Evolutionary conservation across 2,329 filamentous ascomycete species (phyloP), one percentile per base, ranked within the genome.

Genomic region (Fusarium proliferatum): DNA sequence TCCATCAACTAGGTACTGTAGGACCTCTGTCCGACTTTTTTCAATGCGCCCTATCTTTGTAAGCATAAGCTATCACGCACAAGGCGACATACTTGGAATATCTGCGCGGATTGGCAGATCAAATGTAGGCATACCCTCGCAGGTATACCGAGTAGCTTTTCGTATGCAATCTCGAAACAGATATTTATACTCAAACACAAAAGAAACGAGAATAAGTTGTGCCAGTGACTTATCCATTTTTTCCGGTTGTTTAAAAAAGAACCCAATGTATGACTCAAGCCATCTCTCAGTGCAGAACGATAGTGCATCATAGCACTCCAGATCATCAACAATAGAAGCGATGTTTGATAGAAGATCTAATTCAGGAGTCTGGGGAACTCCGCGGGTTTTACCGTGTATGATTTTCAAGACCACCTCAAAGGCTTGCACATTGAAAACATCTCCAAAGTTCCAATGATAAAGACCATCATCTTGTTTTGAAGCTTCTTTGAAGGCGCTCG

Each of bases 281-380:
- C 23, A 23, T 23, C 23, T 23, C 23, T 23, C 10, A 5, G 26
- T 4, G 0, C 26, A 59, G 11, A 63, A 60, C 1, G 39, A n/a
- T 16, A 65, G 10, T 0, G 63, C 59, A 16, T 65, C 48, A 11
- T 53, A 19, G 8, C 63, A 65, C 12, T 64, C 19, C 0, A 65
- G 28, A 9, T 64, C 48, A 19, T 64, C 36, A 5, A 56, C 41
- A 11, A 65, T 42, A 7, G 21, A 36, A n/a, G 59, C 63, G 0
- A 65, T 36, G 4, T 10, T 9, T 4, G 41, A 28, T 4, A 64
- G 28, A 4, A 56, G 5, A 4, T 55, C 17, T 17, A 28, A 2
- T 0, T 4, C 1, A 0, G 21, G 7, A n/a, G 0, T 1, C 1
- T 38, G 23, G 0, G 48, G 59, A 2, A 65, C 6, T 0, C 26